phyloP scores from a whole-genome alignment of 768 basidiomycete species.

The Lanmaoa rubissima region DNA sequence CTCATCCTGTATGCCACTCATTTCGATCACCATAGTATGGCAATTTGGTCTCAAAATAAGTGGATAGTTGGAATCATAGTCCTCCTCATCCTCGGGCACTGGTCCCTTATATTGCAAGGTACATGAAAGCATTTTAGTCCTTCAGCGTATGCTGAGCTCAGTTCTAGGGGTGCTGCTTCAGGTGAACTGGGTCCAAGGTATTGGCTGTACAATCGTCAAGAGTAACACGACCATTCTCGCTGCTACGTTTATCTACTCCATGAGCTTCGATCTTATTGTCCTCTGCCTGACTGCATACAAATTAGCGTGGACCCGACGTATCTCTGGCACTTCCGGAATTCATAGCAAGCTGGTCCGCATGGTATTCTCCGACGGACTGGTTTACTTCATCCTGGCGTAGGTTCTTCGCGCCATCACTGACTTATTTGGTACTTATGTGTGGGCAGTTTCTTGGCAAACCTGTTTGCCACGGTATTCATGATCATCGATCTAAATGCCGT shows the following conservation, averaged over 20 bases:
- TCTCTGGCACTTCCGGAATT: slow-evolving; percentile 21
- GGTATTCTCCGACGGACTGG: slow-evolving; percentile 70
- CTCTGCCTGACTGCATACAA: slow-evolving; percentile 60
- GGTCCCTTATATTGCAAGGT: slow-evolving; percentile 70
- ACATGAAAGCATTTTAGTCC: neutral
- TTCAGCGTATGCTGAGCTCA: neutral
- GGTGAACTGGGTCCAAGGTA: slow-evolving; percentile 49
- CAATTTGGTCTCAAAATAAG: slow-evolving; percentile 61
- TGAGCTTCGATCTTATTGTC: slow-evolving; percentile 68
- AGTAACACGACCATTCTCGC: slow-evolving; percentile 65
- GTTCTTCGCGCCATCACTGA: slow-evolving; percentile 20
- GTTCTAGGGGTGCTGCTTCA: slow-evolving; percentile 55
- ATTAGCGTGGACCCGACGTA: slow-evolving; percentile 36
- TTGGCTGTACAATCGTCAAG: slow-evolving; percentile 52
- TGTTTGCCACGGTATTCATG: slow-evolving; percentile 58
- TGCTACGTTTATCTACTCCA: slow-evolving; percentile 73
- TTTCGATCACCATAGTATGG: slow-evolving; percentile 41
- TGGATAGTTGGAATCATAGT: slow-evolving; percentile 50
- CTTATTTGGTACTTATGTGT: slow-evolving; percentile 28
- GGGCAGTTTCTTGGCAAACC: slow-evolving; percentile 39
- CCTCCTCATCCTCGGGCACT: slow-evolving; percentile 63
- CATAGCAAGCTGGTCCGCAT: slow-evolving; percentile 53
- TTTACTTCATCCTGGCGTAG: slow-evolving; percentile 75
- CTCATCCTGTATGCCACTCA: neutral
- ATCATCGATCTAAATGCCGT: slow-evolving; percentile 60